phyloP scores from a whole-genome alignment of 2,329 filamentous ascomycete species.

The Epichloe typhina region DNA sequence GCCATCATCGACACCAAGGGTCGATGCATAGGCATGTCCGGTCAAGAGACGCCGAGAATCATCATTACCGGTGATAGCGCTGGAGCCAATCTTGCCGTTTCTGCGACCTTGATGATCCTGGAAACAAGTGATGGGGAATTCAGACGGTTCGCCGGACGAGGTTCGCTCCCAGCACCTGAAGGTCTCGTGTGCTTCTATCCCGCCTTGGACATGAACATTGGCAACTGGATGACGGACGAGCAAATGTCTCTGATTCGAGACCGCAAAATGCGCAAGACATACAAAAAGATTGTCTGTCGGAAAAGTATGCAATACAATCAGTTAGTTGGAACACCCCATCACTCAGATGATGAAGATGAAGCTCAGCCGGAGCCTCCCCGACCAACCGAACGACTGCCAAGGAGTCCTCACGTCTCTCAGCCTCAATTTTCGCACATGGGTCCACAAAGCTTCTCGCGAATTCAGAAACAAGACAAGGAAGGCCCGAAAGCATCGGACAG shows the following conservation, averaged over 20 bases:
- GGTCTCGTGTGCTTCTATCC: slow-evolving; percentile 83
- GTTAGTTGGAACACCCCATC: slow-evolving; percentile 69
- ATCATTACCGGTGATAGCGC: slow-evolving; percentile 36
- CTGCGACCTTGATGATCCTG: slow-evolving; percentile 77
- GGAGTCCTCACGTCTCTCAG: slow-evolving; percentile 20
- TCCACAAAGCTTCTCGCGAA: slow-evolving; percentile 19
- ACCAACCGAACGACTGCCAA: slow-evolving; percentile 7
- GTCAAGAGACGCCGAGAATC: slow-evolving; percentile 23
- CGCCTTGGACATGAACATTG: slow-evolving; percentile 89
- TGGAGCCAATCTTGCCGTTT: slow-evolving; percentile 40
- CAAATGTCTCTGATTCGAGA: slow-evolving; percentile 92
- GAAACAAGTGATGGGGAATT: slow-evolving; percentile 47
- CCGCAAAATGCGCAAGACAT: slow-evolving; percentile 62
- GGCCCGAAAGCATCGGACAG: slow-evolving; percentile 11
- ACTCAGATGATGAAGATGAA: slow-evolving; percentile 61
- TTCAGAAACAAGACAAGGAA: slow-evolving; percentile 5
- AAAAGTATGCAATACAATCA: slow-evolving; percentile 86
- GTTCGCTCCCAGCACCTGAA: slow-evolving; percentile 57
- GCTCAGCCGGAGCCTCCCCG: slow-evolving; percentile 18
- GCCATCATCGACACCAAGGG: slow-evolving; percentile 24
- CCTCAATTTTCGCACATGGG: slow-evolving; percentile 39
- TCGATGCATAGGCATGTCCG: slow-evolving; percentile 32
- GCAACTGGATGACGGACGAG: slow-evolving; percentile 98
- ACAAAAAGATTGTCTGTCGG: slow-evolving; percentile 61
- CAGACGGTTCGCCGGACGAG: slow-evolving; percentile 21